These are phyloP conservation scores for Umbelopsis vinacea DNA, from an alignment of 192 early-diverging fungal genomes.

Conservation along the genomic window DNA sequence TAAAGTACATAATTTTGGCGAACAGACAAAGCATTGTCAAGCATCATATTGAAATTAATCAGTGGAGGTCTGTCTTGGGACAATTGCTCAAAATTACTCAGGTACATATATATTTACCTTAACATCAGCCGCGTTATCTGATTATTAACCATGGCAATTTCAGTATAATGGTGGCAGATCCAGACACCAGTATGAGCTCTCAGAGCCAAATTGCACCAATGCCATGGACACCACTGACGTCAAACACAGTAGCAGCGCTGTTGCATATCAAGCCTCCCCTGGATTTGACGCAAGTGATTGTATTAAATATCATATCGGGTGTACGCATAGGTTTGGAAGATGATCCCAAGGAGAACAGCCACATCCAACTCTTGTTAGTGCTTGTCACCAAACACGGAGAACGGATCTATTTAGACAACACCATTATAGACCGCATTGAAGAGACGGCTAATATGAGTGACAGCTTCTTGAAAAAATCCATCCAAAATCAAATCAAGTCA, in stretches of 20 bases:
- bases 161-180: neutral
- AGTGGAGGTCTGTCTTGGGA: neutral
- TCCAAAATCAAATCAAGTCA: neutral
- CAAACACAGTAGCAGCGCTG: neutral
- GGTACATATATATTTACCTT: neutral
- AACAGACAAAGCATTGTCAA: neutral
- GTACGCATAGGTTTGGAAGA: neutral
- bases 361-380: conserved; percentile 1
- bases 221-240: neutral
- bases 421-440: neutral
- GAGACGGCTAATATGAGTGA: neutral
- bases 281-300: neutral
- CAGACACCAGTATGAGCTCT: neutral
- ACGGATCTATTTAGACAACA: neutral
- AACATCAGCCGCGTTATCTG: neutral
- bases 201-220: neutral
- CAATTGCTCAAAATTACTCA: neutral
- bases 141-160: neutral
- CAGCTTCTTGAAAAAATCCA: conserved; percentile 21
- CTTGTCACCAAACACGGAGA: conserved; percentile 14
- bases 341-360: neutral
- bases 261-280: conserved; percentile 5
- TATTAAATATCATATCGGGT: neutral
- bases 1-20: too few species aligned
- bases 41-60: neutral